These are phyloP conservation scores for Phytophthora nicotianae DNA, from an alignment of 352 stramenopile genomes.

Conservation along the genomic window DNA sequence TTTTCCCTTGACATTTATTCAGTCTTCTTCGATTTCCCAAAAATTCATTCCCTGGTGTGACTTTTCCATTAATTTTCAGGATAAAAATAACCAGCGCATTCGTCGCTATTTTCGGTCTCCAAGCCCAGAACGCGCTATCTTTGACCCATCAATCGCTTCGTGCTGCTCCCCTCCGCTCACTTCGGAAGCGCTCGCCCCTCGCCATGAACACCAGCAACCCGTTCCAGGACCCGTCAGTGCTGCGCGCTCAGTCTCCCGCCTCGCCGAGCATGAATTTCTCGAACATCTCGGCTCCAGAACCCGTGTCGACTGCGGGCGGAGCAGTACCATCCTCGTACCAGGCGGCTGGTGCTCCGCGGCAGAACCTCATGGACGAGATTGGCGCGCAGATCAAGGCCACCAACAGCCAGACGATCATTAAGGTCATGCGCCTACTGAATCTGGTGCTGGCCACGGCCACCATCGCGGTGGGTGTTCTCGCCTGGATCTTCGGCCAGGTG, in stretches of 20 bases:
- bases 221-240: conserved; percentile 52
- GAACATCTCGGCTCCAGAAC: conserved; percentile 41
- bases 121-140: conserved; percentile 13
- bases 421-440: conserved; percentile 81
- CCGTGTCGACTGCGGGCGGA: conserved; percentile 36
- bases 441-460: conserved; percentile 76
- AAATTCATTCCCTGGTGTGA: not conserved
- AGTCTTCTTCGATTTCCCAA: too few species aligned
- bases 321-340: conserved; percentile 29
- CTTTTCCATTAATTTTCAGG: not conserved
- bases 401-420: conserved; percentile 82
- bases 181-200: conserved; percentile 14
- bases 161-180: conserved; percentile 11
- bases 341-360: conserved; percentile 28
- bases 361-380: conserved; percentile 89
- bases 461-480: conserved; percentile 68
- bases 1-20: too few species aligned
- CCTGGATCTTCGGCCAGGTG: conserved; percentile 84
- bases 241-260: conserved; percentile 37
- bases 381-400: conserved; percentile 82
- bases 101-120: not conserved
- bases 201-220: conserved; percentile 40
- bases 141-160: conserved; percentile 3
- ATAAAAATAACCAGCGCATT: conserved; percentile 3
- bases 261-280: conserved; percentile 30